A percentile compares a stretch with the other conserved stretches of the same genome.
Conservation (phyloP, 345 rosid species). For the Aethionema arabicum region DNA sequence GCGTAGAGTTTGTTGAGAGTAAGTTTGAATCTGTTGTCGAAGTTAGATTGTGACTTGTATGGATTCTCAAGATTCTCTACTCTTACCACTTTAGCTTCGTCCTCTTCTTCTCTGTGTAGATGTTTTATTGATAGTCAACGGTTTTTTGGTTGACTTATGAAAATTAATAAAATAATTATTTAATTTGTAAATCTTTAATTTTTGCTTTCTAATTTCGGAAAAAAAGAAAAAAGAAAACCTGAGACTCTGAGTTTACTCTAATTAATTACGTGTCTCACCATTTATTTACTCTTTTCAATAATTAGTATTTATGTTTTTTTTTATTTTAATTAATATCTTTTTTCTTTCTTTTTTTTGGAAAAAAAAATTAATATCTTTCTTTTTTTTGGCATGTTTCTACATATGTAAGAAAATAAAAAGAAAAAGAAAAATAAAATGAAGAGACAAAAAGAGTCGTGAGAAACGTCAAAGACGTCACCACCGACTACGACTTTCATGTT, state of each 20-base stretch:
- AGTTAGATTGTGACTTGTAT: slow-evolving; percentile 58
- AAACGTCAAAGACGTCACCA: slow-evolving; percentile 1
- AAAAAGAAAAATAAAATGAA: neutral
- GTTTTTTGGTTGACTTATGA: neutral
- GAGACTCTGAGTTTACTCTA: slow-evolving; percentile 21
- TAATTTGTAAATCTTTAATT: neutral
- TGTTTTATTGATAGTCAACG: neutral
- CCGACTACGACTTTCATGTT: slow-evolving; percentile 8
- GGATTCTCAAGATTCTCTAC: slow-evolving; percentile 90
- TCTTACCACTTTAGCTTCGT: slow-evolving; percentile 79
- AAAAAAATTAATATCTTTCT: too few relatives aligned
- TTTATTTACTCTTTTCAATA: slow-evolving; percentile 10
- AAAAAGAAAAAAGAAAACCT: neutral
- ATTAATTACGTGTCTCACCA: slow-evolving; percentile 22
- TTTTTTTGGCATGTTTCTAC: neutral
- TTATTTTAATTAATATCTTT: too few relatives aligned
- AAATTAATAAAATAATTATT: too few relatives aligned
- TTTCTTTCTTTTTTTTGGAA: too few relatives aligned
- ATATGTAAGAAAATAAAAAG: neutral
- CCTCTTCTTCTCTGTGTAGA: slow-evolving; percentile 65
- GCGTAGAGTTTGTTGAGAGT: slow-evolving; percentile 91
- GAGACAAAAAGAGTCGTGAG: slow-evolving; percentile 4
- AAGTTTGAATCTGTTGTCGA: slow-evolving; percentile 73
- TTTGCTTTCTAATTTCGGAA: neutral
- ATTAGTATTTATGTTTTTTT: neutral